Evolutionary conservation across 768 basidiomycete species (phyloP).

Genomic region (Boletellus emodensis): DNA sequence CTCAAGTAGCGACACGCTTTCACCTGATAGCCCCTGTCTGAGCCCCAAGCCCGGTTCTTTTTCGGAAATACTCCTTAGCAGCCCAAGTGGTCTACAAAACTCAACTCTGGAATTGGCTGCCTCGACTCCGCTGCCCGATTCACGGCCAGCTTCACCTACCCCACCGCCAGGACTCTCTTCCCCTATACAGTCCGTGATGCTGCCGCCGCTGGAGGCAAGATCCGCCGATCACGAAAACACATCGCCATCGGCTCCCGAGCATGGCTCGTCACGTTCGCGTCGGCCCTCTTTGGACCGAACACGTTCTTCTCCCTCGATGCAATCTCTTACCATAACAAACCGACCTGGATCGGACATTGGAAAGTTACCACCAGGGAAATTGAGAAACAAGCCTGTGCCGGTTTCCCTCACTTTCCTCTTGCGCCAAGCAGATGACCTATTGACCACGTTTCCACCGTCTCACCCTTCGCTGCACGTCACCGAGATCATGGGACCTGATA

Average conservation of each 20-base stretch:
- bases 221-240: background rate
- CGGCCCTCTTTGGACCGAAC: conserved; percentile 5
- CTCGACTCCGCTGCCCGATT: conserved; percentile 19
- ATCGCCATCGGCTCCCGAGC: background rate
- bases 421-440: conserved; percentile 54
- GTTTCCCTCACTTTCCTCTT: conserved; percentile 51
- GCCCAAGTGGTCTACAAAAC: too few relatives aligned
- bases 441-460: conserved; percentile 53
- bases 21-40: background rate
- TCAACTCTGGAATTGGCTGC: conserved; percentile 12
- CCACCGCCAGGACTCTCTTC: background rate
- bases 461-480: conserved; percentile 50
- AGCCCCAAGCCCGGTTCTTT: background rate
- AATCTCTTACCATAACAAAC: background rate
- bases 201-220: background rate
- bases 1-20: background rate
- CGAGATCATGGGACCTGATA: conserved; percentile 73
- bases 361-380: conserved; percentile 4
- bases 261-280: background rate
- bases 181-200: background rate
- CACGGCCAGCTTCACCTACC: conserved; percentile 15
- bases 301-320: background rate
- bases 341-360: conserved; percentile 3
- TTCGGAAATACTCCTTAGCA: background rate
- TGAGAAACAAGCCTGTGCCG: conserved; percentile 21